Conservation (phyloP, 345 rosid genomes). For the Schrenkiella parvula region DNA sequence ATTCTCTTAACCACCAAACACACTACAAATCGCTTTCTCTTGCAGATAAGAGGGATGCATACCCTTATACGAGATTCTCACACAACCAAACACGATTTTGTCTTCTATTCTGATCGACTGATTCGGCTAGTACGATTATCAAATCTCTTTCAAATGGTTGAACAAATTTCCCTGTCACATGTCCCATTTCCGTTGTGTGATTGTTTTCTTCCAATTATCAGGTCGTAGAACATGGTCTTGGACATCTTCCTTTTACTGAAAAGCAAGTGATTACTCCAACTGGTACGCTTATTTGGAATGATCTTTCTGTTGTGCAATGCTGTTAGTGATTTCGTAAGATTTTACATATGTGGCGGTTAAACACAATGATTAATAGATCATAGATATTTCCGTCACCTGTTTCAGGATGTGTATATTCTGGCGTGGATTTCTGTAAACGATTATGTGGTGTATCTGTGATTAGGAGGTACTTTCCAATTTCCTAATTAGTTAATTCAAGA, state of each 20-base stretch:
- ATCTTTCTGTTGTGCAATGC: background rate
- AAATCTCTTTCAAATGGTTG: constrained; percentile 7
- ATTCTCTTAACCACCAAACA: background rate
- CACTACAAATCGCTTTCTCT: background rate
- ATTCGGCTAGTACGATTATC: constrained; percentile 78
- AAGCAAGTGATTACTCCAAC: constrained; percentile 96
- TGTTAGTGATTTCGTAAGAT: background rate
- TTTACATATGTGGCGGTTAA: background rate
- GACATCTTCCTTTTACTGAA: constrained; percentile 97
- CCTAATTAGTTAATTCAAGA: background rate
- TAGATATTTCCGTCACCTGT: background rate
- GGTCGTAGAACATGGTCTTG: constrained; percentile 99
- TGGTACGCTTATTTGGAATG: constrained; percentile 49
- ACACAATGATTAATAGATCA: background rate
- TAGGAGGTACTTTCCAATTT: constrained; percentile 64
- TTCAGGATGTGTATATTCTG: constrained; percentile 93
- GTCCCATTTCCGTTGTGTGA: background rate
- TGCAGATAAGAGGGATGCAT: constrained; percentile 99
- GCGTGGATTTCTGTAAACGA: constrained; percentile 98
- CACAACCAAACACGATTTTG: constrained; percentile 92
- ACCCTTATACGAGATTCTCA: constrained; percentile 95
- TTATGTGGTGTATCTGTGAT: constrained; percentile 96
- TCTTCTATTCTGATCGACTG: constrained; percentile 92
- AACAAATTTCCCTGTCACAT: background rate
- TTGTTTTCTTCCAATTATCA: constrained; percentile 22